Evolutionary conservation across 2,329 filamentous ascomycete species (phyloP).

Genomic region (Aspergillus spinulosporus): DNA sequence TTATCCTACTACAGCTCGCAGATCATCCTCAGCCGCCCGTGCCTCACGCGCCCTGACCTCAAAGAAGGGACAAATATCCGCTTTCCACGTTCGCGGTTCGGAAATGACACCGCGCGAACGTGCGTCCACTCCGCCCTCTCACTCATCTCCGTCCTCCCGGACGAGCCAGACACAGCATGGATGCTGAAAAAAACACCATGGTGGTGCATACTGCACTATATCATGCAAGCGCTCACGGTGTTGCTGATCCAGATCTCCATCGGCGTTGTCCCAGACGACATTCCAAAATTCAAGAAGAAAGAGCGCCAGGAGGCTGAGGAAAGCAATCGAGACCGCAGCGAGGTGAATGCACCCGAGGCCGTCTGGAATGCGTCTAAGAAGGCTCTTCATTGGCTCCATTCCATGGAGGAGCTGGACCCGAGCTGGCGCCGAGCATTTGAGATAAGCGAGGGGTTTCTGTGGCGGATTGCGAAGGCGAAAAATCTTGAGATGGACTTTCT

Average conservation of each 20-base stretch:
- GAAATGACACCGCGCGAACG: neutral
- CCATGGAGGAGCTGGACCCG: neutral
- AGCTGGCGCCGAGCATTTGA: conserved; percentile 1
- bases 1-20: conserved; percentile 7
- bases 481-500: neutral
- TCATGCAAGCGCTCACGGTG: conserved; percentile 43
- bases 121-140: conserved; percentile 7
- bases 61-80: neutral
- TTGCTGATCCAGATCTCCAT: conserved; percentile 33
- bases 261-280: neutral
- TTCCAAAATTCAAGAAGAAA: neutral
- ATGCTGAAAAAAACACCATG: conserved; percentile 38
- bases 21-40: conserved; percentile 8
- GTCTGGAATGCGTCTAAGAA: neutral
- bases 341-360: neutral
- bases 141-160: conserved; percentile 36
- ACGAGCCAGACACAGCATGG: conserved; percentile 33
- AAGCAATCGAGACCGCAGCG: neutral
- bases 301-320: neutral
- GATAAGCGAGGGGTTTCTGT: neutral
- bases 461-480: conserved; percentile 2
- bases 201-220: conserved; percentile 45
- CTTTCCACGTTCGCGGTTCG: conserved; percentile 6
- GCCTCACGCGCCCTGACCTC: conserved; percentile 5
- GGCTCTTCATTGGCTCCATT: neutral